Percentiles rank a stretch among this genome's conserved stretches.
phyloP scores from a whole-genome alignment of 1,139 yeast species.

The Nakaseomyces kungkrabaensis region DNA sequence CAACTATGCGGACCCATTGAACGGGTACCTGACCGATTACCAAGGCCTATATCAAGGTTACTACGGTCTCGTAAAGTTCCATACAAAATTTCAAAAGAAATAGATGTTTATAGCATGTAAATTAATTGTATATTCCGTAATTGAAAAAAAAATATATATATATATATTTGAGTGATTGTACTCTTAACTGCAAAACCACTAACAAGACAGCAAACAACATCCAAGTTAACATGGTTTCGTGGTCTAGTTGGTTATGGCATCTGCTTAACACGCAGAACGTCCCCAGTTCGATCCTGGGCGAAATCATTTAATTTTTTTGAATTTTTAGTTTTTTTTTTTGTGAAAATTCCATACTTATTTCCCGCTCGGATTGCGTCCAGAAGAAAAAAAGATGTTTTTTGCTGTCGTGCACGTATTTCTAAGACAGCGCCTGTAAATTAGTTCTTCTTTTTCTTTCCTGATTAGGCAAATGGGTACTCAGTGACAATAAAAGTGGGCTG shows the following conservation, averaged over 20 bases:
- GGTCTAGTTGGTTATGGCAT: slow-evolving; percentile 99
- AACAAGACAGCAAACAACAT: no score
- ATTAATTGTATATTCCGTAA: no score
- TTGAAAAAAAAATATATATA: not conserved
- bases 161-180: not conserved
- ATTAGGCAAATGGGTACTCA: no score
- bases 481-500: no score
- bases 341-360: no score
- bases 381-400: no score
- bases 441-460: no score
- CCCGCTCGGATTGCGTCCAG: no score
- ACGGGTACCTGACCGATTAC: slow-evolving; percentile 54
- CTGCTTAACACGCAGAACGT: slow-evolving; percentile 99
- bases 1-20: slow-evolving; percentile 24
- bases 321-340: no score
- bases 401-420: no score
- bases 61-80: slow-evolving; percentile 50
- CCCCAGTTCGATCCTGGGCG: slow-evolving; percentile 99
- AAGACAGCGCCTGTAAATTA: no score
- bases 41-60: slow-evolving; percentile 68
- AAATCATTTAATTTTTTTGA: slow-evolving; percentile 42
- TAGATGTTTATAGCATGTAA: not conserved
- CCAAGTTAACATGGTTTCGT: slow-evolving; percentile 41
- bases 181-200: no score
- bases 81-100: slow-evolving; percentile 11